Conservation (phyloP, 2,329 filamentous ascomycete genomes). For the Phialophora tarda region DNA sequence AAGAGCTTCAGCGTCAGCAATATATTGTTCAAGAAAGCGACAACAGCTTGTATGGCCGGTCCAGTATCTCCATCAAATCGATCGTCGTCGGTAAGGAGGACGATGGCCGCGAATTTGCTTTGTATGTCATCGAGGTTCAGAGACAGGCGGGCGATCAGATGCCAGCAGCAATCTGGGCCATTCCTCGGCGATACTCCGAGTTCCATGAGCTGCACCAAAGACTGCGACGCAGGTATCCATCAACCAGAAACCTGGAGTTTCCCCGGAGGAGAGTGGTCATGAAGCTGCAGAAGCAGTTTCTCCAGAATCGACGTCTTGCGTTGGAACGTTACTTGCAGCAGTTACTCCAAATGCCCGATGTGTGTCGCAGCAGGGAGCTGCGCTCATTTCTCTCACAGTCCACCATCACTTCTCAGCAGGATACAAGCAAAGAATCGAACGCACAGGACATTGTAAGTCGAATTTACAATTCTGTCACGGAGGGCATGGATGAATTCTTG, state of each 20-base stretch:
- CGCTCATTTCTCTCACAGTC: conserved; percentile 89
- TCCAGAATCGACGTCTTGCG: conserved; percentile 82
- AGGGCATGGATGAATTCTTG: conserved; percentile 97
- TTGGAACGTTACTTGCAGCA: conserved; percentile 85
- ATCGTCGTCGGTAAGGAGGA: conserved; percentile 91
- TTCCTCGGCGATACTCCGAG: conserved; percentile 93
- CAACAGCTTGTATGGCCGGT: conserved; percentile 92
- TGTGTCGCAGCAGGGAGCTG: conserved; percentile 90
- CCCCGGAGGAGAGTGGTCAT: conserved; percentile 90
- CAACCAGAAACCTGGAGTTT: conserved; percentile 88
- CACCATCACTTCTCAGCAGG: conserved; percentile 72
- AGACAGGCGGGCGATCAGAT: conserved; percentile 92
- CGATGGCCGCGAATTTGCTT: conserved; percentile 88
- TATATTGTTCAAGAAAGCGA: conserved; percentile 98
- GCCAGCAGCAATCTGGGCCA: conserved; percentile 91
- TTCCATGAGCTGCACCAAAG: conserved; percentile 95
- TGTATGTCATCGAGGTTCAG: conserved; percentile 88
- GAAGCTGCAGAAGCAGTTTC: conserved; percentile 94
- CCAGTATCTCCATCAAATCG: conserved; percentile 85
- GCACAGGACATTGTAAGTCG: conserved; percentile 84
- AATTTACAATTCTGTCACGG: conserved; percentile 94
- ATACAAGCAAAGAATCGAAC: conserved; percentile 68
- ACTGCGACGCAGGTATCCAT: conserved; percentile 81
- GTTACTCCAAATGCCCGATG: conserved; percentile 83
- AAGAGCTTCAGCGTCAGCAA: conserved; percentile 94